Evolutionary conservation across 441 rosid species (phyloP).

Genomic region (Biscutella auriculata): DNA sequence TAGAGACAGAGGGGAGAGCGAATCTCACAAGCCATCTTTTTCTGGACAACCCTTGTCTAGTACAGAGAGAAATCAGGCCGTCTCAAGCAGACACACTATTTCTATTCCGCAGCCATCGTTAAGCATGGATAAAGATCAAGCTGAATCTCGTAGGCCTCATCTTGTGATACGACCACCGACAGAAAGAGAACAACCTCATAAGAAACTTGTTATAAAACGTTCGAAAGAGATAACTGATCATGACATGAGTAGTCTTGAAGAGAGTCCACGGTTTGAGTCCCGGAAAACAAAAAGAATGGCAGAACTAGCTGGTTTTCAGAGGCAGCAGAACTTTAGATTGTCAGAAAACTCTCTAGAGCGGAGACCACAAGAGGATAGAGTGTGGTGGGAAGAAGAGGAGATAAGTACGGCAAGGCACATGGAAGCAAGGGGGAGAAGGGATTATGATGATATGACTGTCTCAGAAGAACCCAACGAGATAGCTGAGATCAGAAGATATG

Average conservation of each 20-base stretch:
- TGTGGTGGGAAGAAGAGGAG: slow-evolving; percentile 78
- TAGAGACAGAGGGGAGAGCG: slow-evolving; percentile 47
- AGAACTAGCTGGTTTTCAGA: slow-evolving; percentile 64
- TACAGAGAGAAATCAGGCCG: slow-evolving; percentile 47
- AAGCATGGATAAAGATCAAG: slow-evolving; percentile 41
- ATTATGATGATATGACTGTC: slow-evolving; percentile 20
- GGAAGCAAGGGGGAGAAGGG: slow-evolving; percentile 42
- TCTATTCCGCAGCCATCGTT: slow-evolving; percentile 38
- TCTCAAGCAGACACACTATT: slow-evolving; percentile 48
- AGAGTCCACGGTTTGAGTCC: slow-evolving; percentile 47
- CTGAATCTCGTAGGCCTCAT: slow-evolving; percentile 48
- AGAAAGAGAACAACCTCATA: slow-evolving; percentile 56
- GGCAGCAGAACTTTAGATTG: slow-evolving; percentile 31
- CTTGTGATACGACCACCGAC: slow-evolving; percentile 78
- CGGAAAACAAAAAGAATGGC: slow-evolving; percentile 76
- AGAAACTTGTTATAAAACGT: slow-evolving; percentile 68
- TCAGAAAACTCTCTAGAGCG: slow-evolving; percentile 39
- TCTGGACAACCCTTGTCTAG: slow-evolving; percentile 61
- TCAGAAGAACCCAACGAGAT: slow-evolving; percentile 53
- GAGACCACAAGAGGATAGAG: slow-evolving; percentile 53
- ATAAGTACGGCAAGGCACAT: slow-evolving; percentile 48
- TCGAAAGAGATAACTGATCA: slow-evolving; percentile 65
- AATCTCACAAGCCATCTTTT: slow-evolving; percentile 49
- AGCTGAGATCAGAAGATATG: slow-evolving; percentile 58
- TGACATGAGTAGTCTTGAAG: slow-evolving; percentile 70